These are phyloP conservation scores for Cerioporus squamosus DNA, from an alignment of 1,284 basidiomycete genomes.

Conservation along the genomic window DNA sequence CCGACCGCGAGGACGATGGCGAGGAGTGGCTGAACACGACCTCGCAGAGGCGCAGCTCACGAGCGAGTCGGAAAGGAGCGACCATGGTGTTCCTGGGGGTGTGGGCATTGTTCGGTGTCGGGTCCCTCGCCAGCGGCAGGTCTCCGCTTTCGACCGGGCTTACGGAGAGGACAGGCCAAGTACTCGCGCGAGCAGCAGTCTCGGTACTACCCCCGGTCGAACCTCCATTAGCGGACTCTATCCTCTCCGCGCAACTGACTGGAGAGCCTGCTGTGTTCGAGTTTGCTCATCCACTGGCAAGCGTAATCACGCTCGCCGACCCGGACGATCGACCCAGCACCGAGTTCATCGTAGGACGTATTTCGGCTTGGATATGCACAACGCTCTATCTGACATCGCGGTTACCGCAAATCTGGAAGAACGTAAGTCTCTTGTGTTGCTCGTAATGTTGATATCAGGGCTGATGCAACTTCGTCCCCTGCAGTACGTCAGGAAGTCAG, in stretches of 20 bases:
- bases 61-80: conserved; percentile 64
- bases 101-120: conserved; percentile 72
- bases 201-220: conserved; percentile 1
- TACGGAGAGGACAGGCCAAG: conserved; percentile 35
- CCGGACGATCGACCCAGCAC: conserved; percentile 23
- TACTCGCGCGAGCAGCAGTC: conserved; percentile 27
- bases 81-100: conserved; percentile 75
- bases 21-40: conserved; percentile 29
- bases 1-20: conserved; percentile 11
- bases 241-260: conserved; percentile 10
- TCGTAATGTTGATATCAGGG: background rate
- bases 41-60: conserved; percentile 46
- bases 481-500: conserved; percentile 90
- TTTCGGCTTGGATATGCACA: conserved; percentile 92
- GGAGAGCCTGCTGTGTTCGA: conserved; percentile 5
- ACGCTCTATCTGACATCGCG: conserved; percentile 90
- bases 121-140: conserved; percentile 46
- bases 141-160: conserved; percentile 21
- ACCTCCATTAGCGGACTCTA: conserved; percentile 1
- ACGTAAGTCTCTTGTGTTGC: conserved; percentile 59
- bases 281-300: background rate
- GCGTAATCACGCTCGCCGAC: background rate
- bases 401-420: conserved; percentile 96
- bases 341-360: conserved; percentile 79
- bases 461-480: background rate